Evolutionary conservation across 2,329 filamentous ascomycete species (phyloP).

Genomic region (Beauveria bassiana): DNA sequence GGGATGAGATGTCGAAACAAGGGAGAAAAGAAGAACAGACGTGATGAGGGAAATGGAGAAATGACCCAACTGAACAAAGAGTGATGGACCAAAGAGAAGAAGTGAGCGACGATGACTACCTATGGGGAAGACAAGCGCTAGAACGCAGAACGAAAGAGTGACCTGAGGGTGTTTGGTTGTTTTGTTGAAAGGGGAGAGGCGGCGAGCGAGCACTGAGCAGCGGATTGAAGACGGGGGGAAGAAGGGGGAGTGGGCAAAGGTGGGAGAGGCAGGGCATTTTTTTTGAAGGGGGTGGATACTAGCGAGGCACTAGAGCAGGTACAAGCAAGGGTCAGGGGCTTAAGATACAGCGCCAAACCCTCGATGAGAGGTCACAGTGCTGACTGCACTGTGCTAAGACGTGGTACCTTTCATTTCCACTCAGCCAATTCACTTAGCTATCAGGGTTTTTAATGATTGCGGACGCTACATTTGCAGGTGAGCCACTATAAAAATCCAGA

Average conservation of each 20-base stretch:
- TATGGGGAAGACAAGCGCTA: background rate
- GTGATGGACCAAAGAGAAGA: constrained; percentile 6
- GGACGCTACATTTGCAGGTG: too few species aligned
- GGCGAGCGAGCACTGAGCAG: background rate
- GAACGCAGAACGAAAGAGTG: constrained; percentile 13
- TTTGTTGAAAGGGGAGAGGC: constrained; percentile 31
- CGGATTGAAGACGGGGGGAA: constrained; percentile 8
- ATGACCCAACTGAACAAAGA: constrained; percentile 6
- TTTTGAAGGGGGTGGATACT: constrained; percentile 7
- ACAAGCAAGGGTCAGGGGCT: background rate
- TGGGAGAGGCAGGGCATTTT: constrained; percentile 17
- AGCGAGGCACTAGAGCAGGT: background rate
- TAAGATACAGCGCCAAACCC: background rate
- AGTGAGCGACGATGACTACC: constrained; percentile 10
- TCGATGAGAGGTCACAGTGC: background rate
- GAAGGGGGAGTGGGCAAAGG: constrained; percentile 18
- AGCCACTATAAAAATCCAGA: too few species aligned
- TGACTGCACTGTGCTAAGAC: background rate
- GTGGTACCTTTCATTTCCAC: too few species aligned
- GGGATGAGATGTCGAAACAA: background rate
- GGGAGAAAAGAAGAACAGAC: constrained; percentile 3
- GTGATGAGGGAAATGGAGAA: constrained; percentile 10
- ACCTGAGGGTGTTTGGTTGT: constrained; percentile 20
- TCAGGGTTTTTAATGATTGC: too few species aligned
- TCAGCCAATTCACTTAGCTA: constrained; percentile 16